Percentiles rank a stretch among this genome's conserved stretches.
Evolutionary conservation across 345 rosid species (phyloP).

Genomic region (Odontarrhena argentea): DNA sequence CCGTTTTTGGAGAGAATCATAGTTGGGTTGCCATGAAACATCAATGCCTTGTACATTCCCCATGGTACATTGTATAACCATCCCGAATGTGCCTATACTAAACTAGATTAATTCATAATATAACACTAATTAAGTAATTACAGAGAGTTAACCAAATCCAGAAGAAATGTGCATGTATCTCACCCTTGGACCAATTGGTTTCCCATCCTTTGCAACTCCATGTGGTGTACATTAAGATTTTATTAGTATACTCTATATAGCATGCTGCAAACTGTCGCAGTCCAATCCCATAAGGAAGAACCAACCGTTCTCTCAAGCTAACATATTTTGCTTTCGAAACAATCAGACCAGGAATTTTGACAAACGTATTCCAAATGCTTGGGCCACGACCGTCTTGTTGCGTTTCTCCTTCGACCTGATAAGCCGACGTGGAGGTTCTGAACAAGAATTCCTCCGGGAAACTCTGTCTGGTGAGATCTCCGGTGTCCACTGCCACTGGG

Average conservation of each 20-base stretch:
- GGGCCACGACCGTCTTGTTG: slow-evolving; percentile 84
- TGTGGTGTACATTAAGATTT: slow-evolving; percentile 3
- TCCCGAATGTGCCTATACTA: slow-evolving; percentile 69
- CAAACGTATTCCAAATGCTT: slow-evolving; percentile 84
- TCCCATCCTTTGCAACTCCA: slow-evolving; percentile 66
- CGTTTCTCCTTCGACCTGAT: slow-evolving; percentile 88
- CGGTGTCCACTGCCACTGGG: slow-evolving; percentile 51
- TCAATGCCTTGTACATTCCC: slow-evolving; percentile 90
- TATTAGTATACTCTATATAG: neutral
- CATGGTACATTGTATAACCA: slow-evolving; percentile 98
- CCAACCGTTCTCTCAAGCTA: neutral
- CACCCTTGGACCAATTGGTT: slow-evolving; percentile 81
- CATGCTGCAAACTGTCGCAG: neutral
- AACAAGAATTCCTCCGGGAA: slow-evolving; percentile 69
- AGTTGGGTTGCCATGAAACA: slow-evolving; percentile 83
- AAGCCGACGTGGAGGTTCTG: slow-evolving; percentile 88
- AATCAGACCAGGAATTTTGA: slow-evolving; percentile 60
- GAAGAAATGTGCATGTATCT: slow-evolving; percentile 10
- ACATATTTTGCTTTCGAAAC: neutral
- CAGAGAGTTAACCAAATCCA: neutral
- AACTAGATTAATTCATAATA: neutral
- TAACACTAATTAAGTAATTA: too few relatives aligned
- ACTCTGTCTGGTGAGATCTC: slow-evolving; percentile 56
- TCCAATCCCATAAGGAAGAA: neutral
- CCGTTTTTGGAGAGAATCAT: slow-evolving; percentile 88